Conservation (phyloP, 331 rosid genomes). For the Pyracantha coccinea region DNA sequence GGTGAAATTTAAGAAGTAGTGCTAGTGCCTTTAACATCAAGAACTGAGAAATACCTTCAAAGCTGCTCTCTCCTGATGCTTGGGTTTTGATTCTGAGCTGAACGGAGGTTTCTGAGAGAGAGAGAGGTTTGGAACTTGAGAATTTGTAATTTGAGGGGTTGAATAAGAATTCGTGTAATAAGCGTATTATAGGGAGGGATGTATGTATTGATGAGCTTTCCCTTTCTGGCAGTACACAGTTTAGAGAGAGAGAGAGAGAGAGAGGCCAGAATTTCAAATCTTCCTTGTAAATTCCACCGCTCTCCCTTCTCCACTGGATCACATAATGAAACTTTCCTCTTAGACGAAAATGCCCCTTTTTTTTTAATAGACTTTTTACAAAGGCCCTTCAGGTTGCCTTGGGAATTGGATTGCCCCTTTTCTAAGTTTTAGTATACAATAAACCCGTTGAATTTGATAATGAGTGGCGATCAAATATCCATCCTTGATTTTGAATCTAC, state of each 20-base stretch:
- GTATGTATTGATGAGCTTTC: background rate
- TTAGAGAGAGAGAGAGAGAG: background rate
- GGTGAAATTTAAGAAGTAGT: background rate
- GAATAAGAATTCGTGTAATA: no score
- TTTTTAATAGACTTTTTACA: no score
- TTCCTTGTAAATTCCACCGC: background rate
- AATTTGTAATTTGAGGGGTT: background rate
- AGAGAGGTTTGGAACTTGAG: background rate
- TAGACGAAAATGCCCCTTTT: background rate
- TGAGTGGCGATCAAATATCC: no score
- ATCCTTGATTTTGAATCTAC: no score
- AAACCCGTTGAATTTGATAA: no score
- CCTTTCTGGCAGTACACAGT: background rate
- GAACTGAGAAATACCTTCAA: background rate
- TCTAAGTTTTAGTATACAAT: no score
- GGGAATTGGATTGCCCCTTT: background rate
- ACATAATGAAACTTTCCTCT: background rate
- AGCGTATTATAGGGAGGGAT: background rate
- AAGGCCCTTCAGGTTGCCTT: background rate
- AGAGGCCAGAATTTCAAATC: background rate
- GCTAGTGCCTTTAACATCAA: background rate
- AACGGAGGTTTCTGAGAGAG: background rate
- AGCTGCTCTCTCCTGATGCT: background rate
- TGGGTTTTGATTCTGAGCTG: background rate
- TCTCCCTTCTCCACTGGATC: background rate